phyloP scores from a whole-genome alignment of 2,329 filamentous ascomycete species.

The Bimuria novae-zelandiae region DNA sequence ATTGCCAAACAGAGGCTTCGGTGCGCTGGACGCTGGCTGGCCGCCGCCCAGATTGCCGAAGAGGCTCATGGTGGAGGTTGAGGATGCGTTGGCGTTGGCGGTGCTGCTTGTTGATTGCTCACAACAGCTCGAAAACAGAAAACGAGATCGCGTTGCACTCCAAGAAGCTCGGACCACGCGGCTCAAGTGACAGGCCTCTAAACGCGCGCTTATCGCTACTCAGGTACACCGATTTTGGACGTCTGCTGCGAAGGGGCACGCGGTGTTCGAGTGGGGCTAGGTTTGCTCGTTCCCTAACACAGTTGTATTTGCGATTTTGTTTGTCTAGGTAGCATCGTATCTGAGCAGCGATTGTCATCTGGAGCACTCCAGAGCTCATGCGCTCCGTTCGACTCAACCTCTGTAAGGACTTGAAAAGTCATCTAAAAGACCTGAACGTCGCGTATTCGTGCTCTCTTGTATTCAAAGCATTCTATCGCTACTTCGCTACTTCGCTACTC shows the following conservation, averaged over 20 bases:
- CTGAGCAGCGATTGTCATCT: not conserved
- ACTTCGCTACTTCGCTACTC: not conserved
- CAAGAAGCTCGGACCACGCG: conserved; percentile 16
- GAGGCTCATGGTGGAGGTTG: conserved; percentile 35
- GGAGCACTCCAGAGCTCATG: conserved; percentile 2
- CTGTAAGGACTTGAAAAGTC: not conserved
- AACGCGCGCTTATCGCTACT: conserved; percentile 19
- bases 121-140: conserved; percentile 25
- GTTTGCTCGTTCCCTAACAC: not conserved
- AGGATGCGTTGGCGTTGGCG: conserved; percentile 15
- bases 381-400: not conserved
- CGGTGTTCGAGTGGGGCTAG: not conserved
- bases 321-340: not conserved
- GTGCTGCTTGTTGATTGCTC: conserved; percentile 31
- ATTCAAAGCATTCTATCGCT: too few species aligned
- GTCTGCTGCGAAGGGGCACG: too few species aligned
- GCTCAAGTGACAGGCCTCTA: conserved; percentile 9
- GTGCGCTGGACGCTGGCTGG: conserved; percentile 34
- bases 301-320: not conserved
- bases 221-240: not conserved
- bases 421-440: not conserved
- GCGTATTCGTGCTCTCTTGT: too few species aligned
- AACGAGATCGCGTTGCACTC: conserved; percentile 32
- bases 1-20: conserved; percentile 35
- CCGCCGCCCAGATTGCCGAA: conserved; percentile 37